These are phyloP conservation scores for Solioccasus polychromus DNA, from an alignment of 768 basidiomycete species.

Conservation along the genomic window DNA sequence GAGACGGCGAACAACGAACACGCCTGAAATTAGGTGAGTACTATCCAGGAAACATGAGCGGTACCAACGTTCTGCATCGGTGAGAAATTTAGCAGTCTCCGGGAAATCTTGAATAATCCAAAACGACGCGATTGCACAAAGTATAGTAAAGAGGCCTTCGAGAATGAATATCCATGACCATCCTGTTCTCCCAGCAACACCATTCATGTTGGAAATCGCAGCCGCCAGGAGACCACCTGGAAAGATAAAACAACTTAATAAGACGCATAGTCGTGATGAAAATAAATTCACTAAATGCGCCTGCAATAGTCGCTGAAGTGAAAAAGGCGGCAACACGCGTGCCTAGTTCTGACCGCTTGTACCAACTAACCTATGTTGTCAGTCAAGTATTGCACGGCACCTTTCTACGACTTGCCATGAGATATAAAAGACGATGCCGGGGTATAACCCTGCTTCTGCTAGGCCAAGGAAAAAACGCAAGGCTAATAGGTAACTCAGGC, in stretches of 20 bases:
- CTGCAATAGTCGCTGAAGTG: slow-evolving; percentile 74
- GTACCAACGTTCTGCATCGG: slow-evolving; percentile 53
- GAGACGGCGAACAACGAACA: slow-evolving; percentile 62
- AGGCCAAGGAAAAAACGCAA: slow-evolving; percentile 59
- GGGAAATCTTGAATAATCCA: slow-evolving; percentile 81
- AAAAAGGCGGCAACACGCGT: slow-evolving; percentile 74
- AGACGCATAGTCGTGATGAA: background rate
- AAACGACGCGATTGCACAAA: slow-evolving; percentile 57
- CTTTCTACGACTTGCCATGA: slow-evolving; percentile 49
- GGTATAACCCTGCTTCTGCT: slow-evolving; percentile 51
- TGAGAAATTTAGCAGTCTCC: slow-evolving; percentile 69
- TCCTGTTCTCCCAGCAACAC: slow-evolving; percentile 58
- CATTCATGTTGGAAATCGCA: slow-evolving; percentile 69
- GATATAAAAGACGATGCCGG: slow-evolving; percentile 58
- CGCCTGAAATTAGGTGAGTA: slow-evolving; percentile 36
- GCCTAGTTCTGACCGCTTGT: slow-evolving; percentile 73
- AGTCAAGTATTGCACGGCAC: background rate
- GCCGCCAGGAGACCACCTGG: slow-evolving; percentile 63
- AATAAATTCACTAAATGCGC: slow-evolving; percentile 58
- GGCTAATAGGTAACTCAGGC: slow-evolving; percentile 32
- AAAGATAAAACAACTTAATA: background rate
- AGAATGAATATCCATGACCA: slow-evolving; percentile 77
- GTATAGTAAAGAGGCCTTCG: slow-evolving; percentile 67
- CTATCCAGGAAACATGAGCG: background rate
- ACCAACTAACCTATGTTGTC: slow-evolving; percentile 52